These are phyloP conservation scores for Termitomyces heimii DNA, from an alignment of 768 basidiomycete genomes.

Conservation along the genomic window DNA sequence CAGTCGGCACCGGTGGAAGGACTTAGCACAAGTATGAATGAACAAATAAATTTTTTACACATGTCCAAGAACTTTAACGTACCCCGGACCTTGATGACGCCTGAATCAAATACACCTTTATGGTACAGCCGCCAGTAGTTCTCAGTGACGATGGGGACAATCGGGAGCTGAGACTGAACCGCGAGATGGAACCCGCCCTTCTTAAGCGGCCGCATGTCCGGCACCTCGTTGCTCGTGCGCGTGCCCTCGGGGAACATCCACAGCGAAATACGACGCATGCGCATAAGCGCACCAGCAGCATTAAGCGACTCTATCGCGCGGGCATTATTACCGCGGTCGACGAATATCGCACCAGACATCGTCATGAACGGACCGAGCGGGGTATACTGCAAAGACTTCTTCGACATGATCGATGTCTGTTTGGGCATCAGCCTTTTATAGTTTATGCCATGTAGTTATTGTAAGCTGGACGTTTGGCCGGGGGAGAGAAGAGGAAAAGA, in stretches of 20 bases:
- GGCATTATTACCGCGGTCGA: conserved; percentile 79
- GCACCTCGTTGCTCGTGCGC: conserved; percentile 58
- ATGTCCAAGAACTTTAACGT: conserved; percentile 18
- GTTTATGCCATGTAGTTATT: background rate
- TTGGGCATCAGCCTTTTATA: conserved; percentile 68
- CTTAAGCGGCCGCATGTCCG: conserved; percentile 83
- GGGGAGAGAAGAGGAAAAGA: background rate
- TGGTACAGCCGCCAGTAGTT: conserved; percentile 90
- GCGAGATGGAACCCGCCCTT: conserved; percentile 98
- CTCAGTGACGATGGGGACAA: conserved; percentile 88
- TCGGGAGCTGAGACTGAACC: conserved; percentile 83
- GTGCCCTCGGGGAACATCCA: conserved; percentile 99
- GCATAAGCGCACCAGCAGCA: conserved; percentile 77
- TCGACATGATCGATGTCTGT: conserved; percentile 85
- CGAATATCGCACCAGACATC: conserved; percentile 84
- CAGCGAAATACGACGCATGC: conserved; percentile 59
- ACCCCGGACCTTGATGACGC: conserved; percentile 82
- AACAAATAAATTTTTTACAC: background rate
- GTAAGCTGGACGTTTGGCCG: background rate
- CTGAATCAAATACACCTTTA: conserved; percentile 68
- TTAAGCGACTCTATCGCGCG: conserved; percentile 71
- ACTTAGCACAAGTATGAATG: conserved; percentile 41
- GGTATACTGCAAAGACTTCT: conserved; percentile 79
- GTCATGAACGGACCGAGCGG: conserved; percentile 92
- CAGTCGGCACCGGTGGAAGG: conserved; percentile 82